Base-by-base conservation (phyloP, 345 rosid species). In the Populus nigra region DNA sequence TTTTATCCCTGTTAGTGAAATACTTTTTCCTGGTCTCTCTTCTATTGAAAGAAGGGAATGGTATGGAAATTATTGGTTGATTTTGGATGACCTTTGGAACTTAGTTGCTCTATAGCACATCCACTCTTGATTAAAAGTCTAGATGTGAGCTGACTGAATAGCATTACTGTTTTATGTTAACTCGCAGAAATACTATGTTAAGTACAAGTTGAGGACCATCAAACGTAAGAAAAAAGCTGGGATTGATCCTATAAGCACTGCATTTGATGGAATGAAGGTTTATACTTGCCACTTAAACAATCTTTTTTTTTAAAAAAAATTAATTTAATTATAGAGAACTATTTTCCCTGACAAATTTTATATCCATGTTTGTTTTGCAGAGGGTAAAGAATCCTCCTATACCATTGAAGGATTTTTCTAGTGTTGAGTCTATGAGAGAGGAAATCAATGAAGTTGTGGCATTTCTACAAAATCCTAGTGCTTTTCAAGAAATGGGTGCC, bases 351-450 rank as follows among this genome's bases (percentile, higher is more conserved):
- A 73, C 71, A 11, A 45, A 38, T 73, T 68, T 68, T 72, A 73
- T 47, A 63, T 72, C 31, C 55, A 35, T 73, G 29, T 49, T 71
- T 80, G 68, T 45, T 81, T 65, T 85, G 77, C 83, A 91, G 97
- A 90, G 98, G 86, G 97, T 94, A 86, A 94, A 94, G 88, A 94
- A 87, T 88, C 98, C 97, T 71, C 96, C 97, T 8, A 94, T 94
- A 72, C 97, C 93, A 0, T 85, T 94, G 84, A 88, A 88, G 78
- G 90, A 89, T 78, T 94, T 94, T 88, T 90, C 98, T 79, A 94
- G 98, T 86, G 76, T 94, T 75, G 98, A 94, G 69, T 94, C 97
- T 77, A 94, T 92, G 98, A 89, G 90, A 85, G 97, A 94, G 86
- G 98, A 94, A 87, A 94, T 94, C 83, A 89, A 92, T 78, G 98